A percentile compares a stretch with the other conserved stretches of the same genome.
These are phyloP conservation scores for Akebia trifoliata DNA, from an alignment of 164 flowering plant species.

Conservation along the genomic window DNA sequence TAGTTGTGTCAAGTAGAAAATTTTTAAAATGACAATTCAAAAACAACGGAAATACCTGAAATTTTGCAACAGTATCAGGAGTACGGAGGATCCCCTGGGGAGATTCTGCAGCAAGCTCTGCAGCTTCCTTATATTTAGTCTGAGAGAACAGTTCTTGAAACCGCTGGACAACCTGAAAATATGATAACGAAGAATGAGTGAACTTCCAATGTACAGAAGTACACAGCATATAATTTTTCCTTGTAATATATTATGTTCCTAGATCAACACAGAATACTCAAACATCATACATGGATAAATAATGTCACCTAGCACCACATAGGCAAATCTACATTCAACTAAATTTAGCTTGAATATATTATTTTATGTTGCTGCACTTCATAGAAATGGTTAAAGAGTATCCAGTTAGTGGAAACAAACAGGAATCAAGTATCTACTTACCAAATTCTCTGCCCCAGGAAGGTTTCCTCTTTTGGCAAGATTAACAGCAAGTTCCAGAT, in stretches of 20 bases:
- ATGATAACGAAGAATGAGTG: conserved; percentile 3
- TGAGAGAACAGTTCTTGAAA: conserved; percentile 97
- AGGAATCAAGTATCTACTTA: conserved; percentile 20
- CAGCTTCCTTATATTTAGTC: conserved; percentile 98
- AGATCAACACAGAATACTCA: too few species aligned
- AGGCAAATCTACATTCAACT: too few species aligned
- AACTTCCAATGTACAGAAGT: too few species aligned
- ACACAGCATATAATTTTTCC: too few species aligned
- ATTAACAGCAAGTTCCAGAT: conserved; percentile 77
- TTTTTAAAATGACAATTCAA: neutral
- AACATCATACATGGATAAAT: too few species aligned
- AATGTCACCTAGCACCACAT: too few species aligned
- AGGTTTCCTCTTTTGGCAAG: conserved; percentile 98
- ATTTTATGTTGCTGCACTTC: too few species aligned
- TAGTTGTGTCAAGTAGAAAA: neutral
- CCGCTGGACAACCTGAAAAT: conserved; percentile 94
- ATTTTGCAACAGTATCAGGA: conserved; percentile 97
- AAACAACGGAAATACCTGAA: conserved; percentile 60
- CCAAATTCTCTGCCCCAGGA: conserved; percentile 98
- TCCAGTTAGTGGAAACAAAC: too few species aligned
- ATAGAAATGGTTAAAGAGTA: too few species aligned
- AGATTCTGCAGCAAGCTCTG: conserved; percentile 99
- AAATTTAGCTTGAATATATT: too few species aligned
- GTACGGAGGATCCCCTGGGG: conserved; percentile 97
- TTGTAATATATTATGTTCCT: too few species aligned